Percentiles rank a stretch among this genome's conserved stretches.
Evolutionary conservation across 352 stramenopile genomes (phyloP).

Genomic region (Phytophthora pisi): DNA sequence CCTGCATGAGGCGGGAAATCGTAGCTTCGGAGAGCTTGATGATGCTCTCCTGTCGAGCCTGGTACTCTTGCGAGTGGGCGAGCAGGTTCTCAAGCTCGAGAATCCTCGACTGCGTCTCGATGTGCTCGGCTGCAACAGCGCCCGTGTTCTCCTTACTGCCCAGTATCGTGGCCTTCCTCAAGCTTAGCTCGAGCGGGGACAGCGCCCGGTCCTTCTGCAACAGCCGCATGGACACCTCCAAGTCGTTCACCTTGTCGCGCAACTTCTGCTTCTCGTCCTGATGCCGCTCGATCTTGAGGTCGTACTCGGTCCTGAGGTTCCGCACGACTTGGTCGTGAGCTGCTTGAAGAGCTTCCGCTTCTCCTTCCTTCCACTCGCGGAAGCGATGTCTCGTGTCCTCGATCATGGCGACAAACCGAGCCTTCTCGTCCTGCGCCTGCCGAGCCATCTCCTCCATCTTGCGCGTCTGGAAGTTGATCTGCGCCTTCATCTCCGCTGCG

Average conservation of each 20-base stretch:
- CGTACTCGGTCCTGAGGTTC: conserved; percentile 64
- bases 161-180: conserved; percentile 67
- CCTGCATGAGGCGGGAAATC: conserved; percentile 69
- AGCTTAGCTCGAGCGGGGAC: conserved; percentile 65
- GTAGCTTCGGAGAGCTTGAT: conserved; percentile 69
- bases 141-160: conserved; percentile 48
- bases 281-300: conserved; percentile 67
- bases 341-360: conserved; percentile 40
- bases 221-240: conserved; percentile 67
- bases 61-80: conserved; percentile 62
- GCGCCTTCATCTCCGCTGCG: conserved; percentile 45
- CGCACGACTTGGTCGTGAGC: conserved; percentile 56
- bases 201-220: conserved; percentile 69
- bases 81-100: conserved; percentile 64
- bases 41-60: conserved; percentile 63
- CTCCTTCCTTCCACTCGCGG: conserved; percentile 69
- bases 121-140: conserved; percentile 58
- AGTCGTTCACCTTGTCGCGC: conserved; percentile 73
- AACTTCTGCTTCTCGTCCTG: conserved; percentile 81
- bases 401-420: conserved; percentile 56
- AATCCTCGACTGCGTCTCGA: conserved; percentile 56
- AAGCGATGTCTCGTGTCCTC: conserved; percentile 63
- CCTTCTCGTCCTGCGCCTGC: conserved; percentile 63
- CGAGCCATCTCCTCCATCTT: conserved; percentile 55
- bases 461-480: conserved; percentile 48